Base-by-base conservation (phyloP, 768 basidiomycete species). In the Gelatoporia subvermispora region DNA sequence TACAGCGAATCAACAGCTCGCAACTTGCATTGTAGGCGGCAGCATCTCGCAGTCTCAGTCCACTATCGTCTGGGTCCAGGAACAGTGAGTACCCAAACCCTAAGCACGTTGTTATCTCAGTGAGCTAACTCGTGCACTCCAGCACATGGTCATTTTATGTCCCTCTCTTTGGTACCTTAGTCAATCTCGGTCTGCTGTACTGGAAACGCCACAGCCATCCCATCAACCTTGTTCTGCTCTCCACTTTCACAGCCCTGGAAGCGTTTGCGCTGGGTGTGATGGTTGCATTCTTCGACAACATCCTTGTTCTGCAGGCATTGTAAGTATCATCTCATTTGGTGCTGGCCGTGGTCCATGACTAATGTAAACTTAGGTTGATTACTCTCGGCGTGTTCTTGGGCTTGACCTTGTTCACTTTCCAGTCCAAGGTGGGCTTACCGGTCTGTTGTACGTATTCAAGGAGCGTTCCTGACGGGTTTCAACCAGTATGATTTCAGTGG, bases 201-300 rank as follows among this genome's bases (percentile, higher is more conserved):
- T 94, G 88, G 88, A 94, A 96, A 68, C 84, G 94, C 48, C 93
- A 95, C 66, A 82, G 79, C 63, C 82, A 90, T 64, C 95, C 95
- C 20, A 72, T 81, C 65, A 99, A 99, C 67, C 73, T 95, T 50
- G 74, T 91, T 40, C 72, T 97, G 23, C 74, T 99, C 34, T 81
- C 84, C 17, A 74, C 85, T 2, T 99, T 98, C 69, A 99, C 96
- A 8, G 61, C 88, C 20, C 74, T 95, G 73, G 96, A 99, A 67
- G 86, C 91, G 4, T 84, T 91, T 63, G 85, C 92, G 10, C 73
- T 99, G 41, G 96, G 96, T n/a, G 72, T 90, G 8, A 81, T 85
- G 25, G 77, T 88, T 21, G 87, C 85, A 0, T 90, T 84, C 68
- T 84, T 78, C 61, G 78, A 88, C 60, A 82, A 77, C 48, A 58